A percentile compares a stretch with the other conserved stretches of the same genome.
Evolutionary conservation across 352 stramenopile genomes (phyloP).

Genomic region (Stramenopiles sp.): DNA sequence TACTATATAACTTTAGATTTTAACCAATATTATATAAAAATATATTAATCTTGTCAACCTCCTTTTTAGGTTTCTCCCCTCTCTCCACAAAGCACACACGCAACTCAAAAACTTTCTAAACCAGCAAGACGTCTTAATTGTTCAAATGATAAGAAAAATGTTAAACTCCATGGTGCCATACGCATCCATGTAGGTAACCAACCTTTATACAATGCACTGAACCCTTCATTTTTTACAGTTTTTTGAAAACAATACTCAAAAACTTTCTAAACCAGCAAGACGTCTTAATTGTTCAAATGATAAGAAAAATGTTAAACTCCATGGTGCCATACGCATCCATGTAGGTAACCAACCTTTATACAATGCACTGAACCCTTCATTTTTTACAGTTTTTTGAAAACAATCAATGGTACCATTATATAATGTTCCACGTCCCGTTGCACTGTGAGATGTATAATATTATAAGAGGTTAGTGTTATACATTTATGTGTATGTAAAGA

Average conservation of each 20-base stretch:
- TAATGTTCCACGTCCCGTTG: background rate
- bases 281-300: background rate
- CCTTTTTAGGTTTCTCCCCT: no score
- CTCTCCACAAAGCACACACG: no score
- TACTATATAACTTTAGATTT: no score
- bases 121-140: background rate
- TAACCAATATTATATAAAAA: no score
- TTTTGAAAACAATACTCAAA: constrained; percentile 45
- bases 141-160: constrained; percentile 46
- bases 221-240: constrained; percentile 44
- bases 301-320: constrained; percentile 69
- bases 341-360: constrained; percentile 61
- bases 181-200: constrained; percentile 56
- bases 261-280: background rate
- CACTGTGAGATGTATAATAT: no score
- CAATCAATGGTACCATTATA: constrained; percentile 46
- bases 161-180: constrained; percentile 69
- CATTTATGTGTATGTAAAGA: no score
- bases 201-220: constrained; percentile 57
- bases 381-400: constrained; percentile 42
- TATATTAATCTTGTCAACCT: no score
- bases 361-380: constrained; percentile 48
- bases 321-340: constrained; percentile 68
- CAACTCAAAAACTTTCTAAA: background rate
- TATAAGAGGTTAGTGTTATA: no score